These are phyloP conservation scores for Tephrocybe rancida DNA, from an alignment of 768 basidiomycete species.

Conservation along the genomic window DNA sequence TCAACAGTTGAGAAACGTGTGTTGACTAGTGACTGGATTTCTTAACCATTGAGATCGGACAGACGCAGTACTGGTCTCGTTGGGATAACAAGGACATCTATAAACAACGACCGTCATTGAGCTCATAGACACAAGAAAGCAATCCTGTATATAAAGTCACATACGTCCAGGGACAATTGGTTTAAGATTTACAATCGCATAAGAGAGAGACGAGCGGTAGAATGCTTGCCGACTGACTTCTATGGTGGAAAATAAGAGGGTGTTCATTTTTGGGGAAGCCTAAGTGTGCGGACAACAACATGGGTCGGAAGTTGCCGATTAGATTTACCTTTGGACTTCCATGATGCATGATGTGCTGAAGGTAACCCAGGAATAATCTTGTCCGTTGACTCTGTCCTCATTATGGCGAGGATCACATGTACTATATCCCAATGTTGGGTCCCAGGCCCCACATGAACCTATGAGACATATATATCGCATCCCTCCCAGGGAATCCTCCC, in stretches of 20 bases:
- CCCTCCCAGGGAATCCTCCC: neutral
- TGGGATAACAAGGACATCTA: constrained; percentile 68
- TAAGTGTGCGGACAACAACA: neutral
- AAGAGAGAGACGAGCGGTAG: constrained; percentile 67
- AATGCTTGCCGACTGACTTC: constrained; percentile 81
- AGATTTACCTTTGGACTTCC: too few species aligned
- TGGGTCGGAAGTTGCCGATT: neutral
- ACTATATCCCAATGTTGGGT: too few species aligned
- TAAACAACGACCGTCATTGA: neutral
- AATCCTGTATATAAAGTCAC: constrained; percentile 29
- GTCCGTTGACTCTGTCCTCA: too few species aligned
- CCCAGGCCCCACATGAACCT: too few species aligned
- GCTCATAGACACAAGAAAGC: neutral
- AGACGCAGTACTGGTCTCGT: constrained; percentile 57
- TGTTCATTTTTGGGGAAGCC: neutral
- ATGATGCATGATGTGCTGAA: too few species aligned
- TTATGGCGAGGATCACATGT: too few species aligned
- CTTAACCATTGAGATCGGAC: constrained; percentile 51
- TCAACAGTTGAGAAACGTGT: constrained; percentile 1
- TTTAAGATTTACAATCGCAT: constrained; percentile 93
- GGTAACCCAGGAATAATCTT: too few species aligned
- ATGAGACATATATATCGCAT: too few species aligned
- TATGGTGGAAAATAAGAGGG: constrained; percentile 73
- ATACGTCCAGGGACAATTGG: constrained; percentile 93
- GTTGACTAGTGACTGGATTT: neutral